Base-by-base conservation (phyloP, 345 rosid species). In the Ricinus communis region DNA sequence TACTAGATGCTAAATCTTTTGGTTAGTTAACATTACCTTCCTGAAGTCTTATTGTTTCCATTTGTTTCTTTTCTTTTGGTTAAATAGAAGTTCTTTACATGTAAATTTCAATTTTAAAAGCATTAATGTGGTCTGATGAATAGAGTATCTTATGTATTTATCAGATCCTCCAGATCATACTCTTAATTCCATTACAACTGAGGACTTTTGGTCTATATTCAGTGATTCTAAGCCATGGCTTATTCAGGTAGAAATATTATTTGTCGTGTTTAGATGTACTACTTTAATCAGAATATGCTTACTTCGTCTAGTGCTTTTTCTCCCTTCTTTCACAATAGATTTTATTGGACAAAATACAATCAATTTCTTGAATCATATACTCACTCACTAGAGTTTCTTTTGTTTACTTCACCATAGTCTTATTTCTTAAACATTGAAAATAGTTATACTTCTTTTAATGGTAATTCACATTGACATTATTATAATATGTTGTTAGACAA, bases 181-280 rank as follows among this genome's bases (percentile, higher is more conserved):
- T 58, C 80, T 85, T 77, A 74, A 79, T 76, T 69, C 72, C 47
- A 85, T 91, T 45, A 83, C 85, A 30, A 77, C 90, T 49, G 71
- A 84, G 79, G 87, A 85, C 67, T 83, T 87, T 55, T 77, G 52
- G 25, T 65, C 62, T 43, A 74, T 76, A 65, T 76, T 85, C 71
- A 79, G 82, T 76, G 80, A 83, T 81, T 78, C 88, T 72, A 85
- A 76, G 80, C 91, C 98, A 71, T 82, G 81, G 85, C 83, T 94
- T 79, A 68, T 91, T 80, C 90, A 86, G 96, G 98, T 94, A 81
- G 30, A 38, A 21, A 54, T 52, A 65, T 43, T 19, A 40, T 76
- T 62, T 31, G 8, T 46, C 27, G 30, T 14, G 14, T 65, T 45
- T 33, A 64, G 33, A 43, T 40, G 21, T 8, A 19, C 74, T 36